Conservation (phyloP, 2,329 filamentous ascomycete species). For the Phoma sp. region DNA sequence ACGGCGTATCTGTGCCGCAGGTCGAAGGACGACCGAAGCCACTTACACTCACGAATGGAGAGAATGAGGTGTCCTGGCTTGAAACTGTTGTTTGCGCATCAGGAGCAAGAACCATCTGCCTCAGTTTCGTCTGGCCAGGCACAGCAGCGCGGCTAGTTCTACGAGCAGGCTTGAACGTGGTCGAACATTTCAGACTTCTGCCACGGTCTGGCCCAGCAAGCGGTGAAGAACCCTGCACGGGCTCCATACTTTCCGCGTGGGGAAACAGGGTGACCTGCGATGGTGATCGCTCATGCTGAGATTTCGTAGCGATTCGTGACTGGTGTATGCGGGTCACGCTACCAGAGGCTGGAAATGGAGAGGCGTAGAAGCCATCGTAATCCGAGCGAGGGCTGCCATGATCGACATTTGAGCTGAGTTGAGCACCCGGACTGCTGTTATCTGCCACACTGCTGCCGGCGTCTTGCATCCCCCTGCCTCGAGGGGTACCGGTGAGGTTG, state of each 20-base stretch:
- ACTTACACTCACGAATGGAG: slow-evolving; percentile 23
- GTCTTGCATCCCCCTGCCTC: slow-evolving; percentile 45
- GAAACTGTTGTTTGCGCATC: slow-evolving; percentile 29
- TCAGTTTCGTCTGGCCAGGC: slow-evolving; percentile 42
- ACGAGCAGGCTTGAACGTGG: slow-evolving; percentile 25
- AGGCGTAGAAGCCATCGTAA: slow-evolving; percentile 31
- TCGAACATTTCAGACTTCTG: slow-evolving; percentile 23
- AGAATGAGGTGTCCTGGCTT: slow-evolving; percentile 27
- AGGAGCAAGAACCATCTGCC: slow-evolving; percentile 43
- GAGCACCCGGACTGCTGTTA: slow-evolving; percentile 42
- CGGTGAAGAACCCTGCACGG: slow-evolving; percentile 22
- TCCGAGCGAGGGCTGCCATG: slow-evolving; percentile 19
- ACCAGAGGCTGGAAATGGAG: slow-evolving; percentile 27
- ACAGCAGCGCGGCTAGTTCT: slow-evolving; percentile 39
- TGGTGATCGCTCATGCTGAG: slow-evolving; percentile 24
- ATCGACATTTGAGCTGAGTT: slow-evolving; percentile 27
- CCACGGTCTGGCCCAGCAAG: slow-evolving; percentile 15
- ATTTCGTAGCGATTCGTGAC: background rate
- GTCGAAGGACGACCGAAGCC: slow-evolving; percentile 39
- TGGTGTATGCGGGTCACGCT: slow-evolving; percentile 33
- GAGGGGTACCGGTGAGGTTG: slow-evolving; percentile 48
- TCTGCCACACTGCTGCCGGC: slow-evolving; percentile 49
- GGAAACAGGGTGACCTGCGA: slow-evolving; percentile 35
- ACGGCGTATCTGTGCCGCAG: slow-evolving; percentile 38
- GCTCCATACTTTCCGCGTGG: slow-evolving; percentile 15